These are phyloP conservation scores for Paraglomus occultum DNA, from an alignment of 192 early-diverging fungal genomes.

Conservation along the genomic window DNA sequence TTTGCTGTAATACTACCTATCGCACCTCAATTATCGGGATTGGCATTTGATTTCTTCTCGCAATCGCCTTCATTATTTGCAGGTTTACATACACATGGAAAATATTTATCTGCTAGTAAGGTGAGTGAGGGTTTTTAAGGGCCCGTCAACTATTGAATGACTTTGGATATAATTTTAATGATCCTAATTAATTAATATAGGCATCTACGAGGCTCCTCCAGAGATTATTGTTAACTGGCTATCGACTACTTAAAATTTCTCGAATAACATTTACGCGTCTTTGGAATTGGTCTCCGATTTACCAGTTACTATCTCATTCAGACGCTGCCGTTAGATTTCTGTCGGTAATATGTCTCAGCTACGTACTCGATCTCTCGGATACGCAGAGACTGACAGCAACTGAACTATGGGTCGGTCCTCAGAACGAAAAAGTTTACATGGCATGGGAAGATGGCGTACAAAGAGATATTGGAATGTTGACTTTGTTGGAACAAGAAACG, in stretches of 20 bases:
- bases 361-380: conserved; percentile 52
- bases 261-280: conserved; percentile 43
- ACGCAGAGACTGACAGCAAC: conserved; percentile 34
- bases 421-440: conserved; percentile 25
- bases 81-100: conserved; percentile 40
- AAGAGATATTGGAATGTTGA: conserved; percentile 36
- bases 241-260: conserved; percentile 51
- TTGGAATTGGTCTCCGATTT: conserved; percentile 58
- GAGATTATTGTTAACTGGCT: conserved; percentile 48
- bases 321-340: conserved; percentile 46
- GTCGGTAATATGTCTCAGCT: conserved; percentile 43
- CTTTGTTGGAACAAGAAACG: conserved; percentile 49
- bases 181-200: conserved; percentile 20
- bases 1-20: conserved; percentile 61
- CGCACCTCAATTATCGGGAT: conserved; percentile 67
- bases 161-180: neutral
- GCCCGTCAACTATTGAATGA: neutral
- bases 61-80: conserved; percentile 54
- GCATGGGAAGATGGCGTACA: conserved; percentile 37
- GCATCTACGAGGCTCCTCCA: conserved; percentile 33
- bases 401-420: conserved; percentile 29
- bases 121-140: conserved; percentile 21
- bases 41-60: conserved; percentile 56
- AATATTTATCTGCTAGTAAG: conserved; percentile 21
- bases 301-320: conserved; percentile 42